phyloP scores from a whole-genome alignment of 371 early-diverging fungal species.

The Mortierella sp. region DNA sequence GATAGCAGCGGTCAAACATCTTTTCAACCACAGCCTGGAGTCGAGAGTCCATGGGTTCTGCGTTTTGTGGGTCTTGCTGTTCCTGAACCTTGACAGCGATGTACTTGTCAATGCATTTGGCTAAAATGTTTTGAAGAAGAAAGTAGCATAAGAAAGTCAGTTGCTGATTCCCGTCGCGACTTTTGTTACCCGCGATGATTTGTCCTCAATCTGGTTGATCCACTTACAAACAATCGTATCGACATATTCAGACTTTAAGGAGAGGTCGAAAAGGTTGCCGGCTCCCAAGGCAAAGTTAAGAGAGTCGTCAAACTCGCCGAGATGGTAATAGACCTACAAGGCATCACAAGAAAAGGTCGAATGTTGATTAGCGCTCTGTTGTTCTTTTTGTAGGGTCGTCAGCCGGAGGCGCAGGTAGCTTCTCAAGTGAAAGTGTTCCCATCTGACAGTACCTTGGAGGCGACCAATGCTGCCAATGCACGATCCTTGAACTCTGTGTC shows the following conservation, averaged over 20 bases:
- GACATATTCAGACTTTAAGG: constrained; percentile 87
- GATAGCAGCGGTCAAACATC: constrained; percentile 94
- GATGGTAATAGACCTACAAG: constrained; percentile 88
- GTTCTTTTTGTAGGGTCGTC: background rate
- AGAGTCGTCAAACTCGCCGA: constrained; percentile 96
- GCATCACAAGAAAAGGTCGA: background rate
- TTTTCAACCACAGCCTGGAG: constrained; percentile 92
- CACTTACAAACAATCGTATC: constrained; percentile 92
- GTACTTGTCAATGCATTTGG: constrained; percentile 95
- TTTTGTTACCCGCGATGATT: background rate
- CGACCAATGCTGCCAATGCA: constrained; percentile 94
- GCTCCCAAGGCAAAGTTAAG: constrained; percentile 96
- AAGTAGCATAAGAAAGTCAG: background rate
- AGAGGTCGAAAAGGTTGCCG: constrained; percentile 88
- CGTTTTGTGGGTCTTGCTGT: constrained; percentile 59
- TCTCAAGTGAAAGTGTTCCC: background rate
- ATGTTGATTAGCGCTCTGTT: background rate
- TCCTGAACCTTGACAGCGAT: constrained; percentile 77
- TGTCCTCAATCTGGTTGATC: background rate
- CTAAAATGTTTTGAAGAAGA: constrained; percentile 45
- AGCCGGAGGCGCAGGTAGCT: background rate
- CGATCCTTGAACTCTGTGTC: constrained; percentile 87
- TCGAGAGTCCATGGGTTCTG: constrained; percentile 76
- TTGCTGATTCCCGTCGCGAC: background rate
- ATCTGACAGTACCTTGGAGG: constrained; percentile 85